Percentiles rank a stretch among this genome's conserved stretches.
phyloP scores from a whole-genome alignment of 2,329 filamentous ascomycete species.

The Teratosphaeria zuluensis region DNA sequence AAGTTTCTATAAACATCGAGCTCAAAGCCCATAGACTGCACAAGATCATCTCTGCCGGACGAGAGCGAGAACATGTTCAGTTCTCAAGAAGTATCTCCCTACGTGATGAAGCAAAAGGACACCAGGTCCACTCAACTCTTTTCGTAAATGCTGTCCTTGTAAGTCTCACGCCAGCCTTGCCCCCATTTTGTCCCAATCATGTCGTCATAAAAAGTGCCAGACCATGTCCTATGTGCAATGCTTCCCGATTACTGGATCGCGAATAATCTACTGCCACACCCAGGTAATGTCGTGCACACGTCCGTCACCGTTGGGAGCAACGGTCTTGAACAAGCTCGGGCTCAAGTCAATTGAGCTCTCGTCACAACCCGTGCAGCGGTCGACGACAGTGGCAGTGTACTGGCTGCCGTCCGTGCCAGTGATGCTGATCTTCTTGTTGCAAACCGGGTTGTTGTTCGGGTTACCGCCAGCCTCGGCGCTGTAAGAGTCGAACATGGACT shows the following conservation, averaged over 20 bases:
- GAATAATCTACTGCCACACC: slow-evolving; percentile 11
- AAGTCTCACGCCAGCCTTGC: neutral
- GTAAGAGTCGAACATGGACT: slow-evolving; percentile 50
- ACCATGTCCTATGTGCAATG: neutral
- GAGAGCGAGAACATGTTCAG: too few relatives aligned
- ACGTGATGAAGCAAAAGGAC: neutral
- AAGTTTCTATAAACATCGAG: neutral
- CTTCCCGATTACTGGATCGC: neutral
- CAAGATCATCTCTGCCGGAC: too few relatives aligned
- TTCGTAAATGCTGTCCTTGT: neutral
- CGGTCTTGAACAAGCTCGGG: slow-evolving; percentile 28
- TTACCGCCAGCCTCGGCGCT: slow-evolving; percentile 16
- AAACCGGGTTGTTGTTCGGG: slow-evolving; percentile 60
- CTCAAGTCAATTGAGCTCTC: slow-evolving; percentile 51
- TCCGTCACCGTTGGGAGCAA: slow-evolving; percentile 19
- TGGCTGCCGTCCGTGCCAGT: slow-evolving; percentile 47
- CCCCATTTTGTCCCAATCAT: neutral
- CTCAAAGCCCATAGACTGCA: too few relatives aligned
- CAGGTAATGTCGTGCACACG: slow-evolving; percentile 34
- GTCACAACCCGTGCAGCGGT: slow-evolving; percentile 67
- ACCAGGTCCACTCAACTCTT: neutral
- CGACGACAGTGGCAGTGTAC: slow-evolving; percentile 50
- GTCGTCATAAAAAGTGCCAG: neutral
- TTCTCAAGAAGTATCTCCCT: neutral
- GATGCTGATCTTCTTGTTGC: slow-evolving; percentile 60